Base-by-base conservation (phyloP, 768 basidiomycete genomes). In the Leccinum subtestaceum region DNA sequence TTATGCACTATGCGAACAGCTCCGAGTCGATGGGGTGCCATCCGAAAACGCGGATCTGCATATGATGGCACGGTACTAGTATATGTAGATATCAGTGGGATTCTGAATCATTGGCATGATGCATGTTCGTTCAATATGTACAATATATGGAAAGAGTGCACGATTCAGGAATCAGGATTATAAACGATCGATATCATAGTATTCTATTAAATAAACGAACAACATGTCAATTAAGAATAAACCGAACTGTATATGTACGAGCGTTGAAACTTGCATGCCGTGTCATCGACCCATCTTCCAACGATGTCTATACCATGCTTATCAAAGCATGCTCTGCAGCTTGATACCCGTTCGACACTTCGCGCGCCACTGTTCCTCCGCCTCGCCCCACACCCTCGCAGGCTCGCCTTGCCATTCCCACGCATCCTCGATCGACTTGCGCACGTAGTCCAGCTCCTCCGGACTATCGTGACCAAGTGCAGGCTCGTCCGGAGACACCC, bases 351-450 rank as follows among this genome's bases (percentile, higher is more conserved):
- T 27, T 15, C 55, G 11, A 25, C 55, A 59, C 36, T 23, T 56
- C 0, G 19, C 12, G 8, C 34, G 53, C 64, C 64, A 65, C 31
- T 50, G 60, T 15, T 55, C 40, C 36, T 67, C 65, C 8, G 62
- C 60, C 0, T 64, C 62, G 1, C 32, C 31, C 62, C 65, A 64
- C 11, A 58, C 38, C 48, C 48, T 43, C 9, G n/a, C 34, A 7
- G 51, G 19, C 11, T 55, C 60, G 29, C 15, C 49, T 52, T 67
- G 66, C 66, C 63, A 67, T 21, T 34, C 59, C 66, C 66, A 67
- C n/a, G 48, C 60, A 17, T 68, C 55, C 36, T 63, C 64, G 34
- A 65, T 65, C n/a, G 19, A 34, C 56, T 49, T 57, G 36, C 52
- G 57, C 8, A 67, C 23, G n/a, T 31, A 17, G 0, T 62, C 55